Evolutionary conservation across 192 early-diverging fungal genomes (phyloP).

Genomic region (Coemansia sp.): DNA sequence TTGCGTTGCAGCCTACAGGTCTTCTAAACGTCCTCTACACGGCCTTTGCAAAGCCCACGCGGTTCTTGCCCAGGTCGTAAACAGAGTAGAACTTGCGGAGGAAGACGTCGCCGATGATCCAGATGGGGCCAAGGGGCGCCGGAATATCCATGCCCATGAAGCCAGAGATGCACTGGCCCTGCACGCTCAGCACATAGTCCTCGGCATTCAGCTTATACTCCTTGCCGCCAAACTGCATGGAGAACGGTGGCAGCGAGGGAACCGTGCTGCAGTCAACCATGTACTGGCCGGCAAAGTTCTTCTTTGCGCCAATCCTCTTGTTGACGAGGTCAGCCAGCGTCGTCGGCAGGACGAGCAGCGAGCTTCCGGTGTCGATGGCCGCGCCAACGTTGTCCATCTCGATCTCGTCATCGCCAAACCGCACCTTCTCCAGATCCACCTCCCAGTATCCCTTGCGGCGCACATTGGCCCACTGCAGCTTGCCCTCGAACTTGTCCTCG

Average conservation of each 20-base stretch:
- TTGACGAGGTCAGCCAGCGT: constrained; percentile 87
- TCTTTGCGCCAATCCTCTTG: constrained; percentile 85
- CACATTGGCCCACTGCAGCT: constrained; percentile 80
- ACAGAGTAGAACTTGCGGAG: constrained; percentile 79
- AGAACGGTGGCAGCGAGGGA: constrained; percentile 70
- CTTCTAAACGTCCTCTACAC: constrained; percentile 28
- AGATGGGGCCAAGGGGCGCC: constrained; percentile 70
- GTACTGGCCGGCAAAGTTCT: constrained; percentile 90
- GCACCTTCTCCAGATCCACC: constrained; percentile 77
- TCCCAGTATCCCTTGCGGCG: constrained; percentile 97
- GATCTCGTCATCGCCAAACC: constrained; percentile 76
- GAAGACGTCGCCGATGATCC: constrained; percentile 86
- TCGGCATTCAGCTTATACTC: constrained; percentile 61
- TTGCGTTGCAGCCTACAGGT: too few relatives aligned
- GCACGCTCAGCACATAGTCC: constrained; percentile 69
- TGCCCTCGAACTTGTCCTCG: constrained; percentile 68
- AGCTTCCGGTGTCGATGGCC: constrained; percentile 92
- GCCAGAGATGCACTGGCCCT: constrained; percentile 69
- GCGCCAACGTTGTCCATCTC: constrained; percentile 67
- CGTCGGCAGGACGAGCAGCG: constrained; percentile 77
- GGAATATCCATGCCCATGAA: constrained; percentile 96
- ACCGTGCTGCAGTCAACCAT: constrained; percentile 76
- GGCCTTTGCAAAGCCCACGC: constrained; percentile 57
- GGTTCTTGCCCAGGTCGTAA: constrained; percentile 58
- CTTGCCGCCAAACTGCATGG: constrained; percentile 74